Conservation (phyloP, 805 yeast species). For the Pachysolen tannophilus region DNA sequence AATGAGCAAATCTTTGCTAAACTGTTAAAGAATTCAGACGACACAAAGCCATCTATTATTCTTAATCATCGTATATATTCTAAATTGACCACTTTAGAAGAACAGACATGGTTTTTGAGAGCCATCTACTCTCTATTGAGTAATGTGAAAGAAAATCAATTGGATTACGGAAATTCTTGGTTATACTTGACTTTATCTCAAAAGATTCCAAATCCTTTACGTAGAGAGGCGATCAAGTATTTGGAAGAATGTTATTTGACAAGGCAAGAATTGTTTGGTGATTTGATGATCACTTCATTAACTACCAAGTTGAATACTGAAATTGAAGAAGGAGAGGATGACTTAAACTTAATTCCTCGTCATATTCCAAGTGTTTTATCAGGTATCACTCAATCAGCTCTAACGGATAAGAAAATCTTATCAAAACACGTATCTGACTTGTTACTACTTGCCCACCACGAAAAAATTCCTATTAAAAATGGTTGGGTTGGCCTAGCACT, state of each 20-base stretch:
- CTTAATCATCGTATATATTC: slow-evolving; percentile 38
- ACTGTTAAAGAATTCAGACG: slow-evolving; percentile 28
- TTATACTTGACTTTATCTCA: slow-evolving; percentile 38
- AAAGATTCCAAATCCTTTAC: slow-evolving; percentile 24
- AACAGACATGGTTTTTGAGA: slow-evolving; percentile 43
- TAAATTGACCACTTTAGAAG: slow-evolving; percentile 37
- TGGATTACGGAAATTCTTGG: slow-evolving; percentile 38
- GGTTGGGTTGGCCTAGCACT: slow-evolving; percentile 79
- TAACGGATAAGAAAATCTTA: slow-evolving; percentile 16
- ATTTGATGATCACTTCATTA: slow-evolving; percentile 32
- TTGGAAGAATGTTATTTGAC: slow-evolving; percentile 23
- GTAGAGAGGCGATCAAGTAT: slow-evolving; percentile 25
- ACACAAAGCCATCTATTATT: slow-evolving; percentile 39
- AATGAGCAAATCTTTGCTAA: slow-evolving; percentile 23
- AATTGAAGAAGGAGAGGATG: slow-evolving; percentile 10
- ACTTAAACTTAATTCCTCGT: slow-evolving; percentile 18
- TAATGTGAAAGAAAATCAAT: slow-evolving; percentile 13
- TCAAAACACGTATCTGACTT: slow-evolving; percentile 28
- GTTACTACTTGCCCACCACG: slow-evolving; percentile 38
- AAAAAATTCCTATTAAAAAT: slow-evolving; percentile 27
- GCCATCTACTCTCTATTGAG: slow-evolving; percentile 31
- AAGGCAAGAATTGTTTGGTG: slow-evolving; percentile 33
- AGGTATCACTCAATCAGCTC: slow-evolving; percentile 25
- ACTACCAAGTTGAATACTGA: slow-evolving; percentile 16
- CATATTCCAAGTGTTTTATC: slow-evolving; percentile 28